Percentiles rank a stretch among this genome's conserved stretches.
Conservation (phyloP, 495 filamentous ascomycete species). For the Penicillium robsamsonii region DNA sequence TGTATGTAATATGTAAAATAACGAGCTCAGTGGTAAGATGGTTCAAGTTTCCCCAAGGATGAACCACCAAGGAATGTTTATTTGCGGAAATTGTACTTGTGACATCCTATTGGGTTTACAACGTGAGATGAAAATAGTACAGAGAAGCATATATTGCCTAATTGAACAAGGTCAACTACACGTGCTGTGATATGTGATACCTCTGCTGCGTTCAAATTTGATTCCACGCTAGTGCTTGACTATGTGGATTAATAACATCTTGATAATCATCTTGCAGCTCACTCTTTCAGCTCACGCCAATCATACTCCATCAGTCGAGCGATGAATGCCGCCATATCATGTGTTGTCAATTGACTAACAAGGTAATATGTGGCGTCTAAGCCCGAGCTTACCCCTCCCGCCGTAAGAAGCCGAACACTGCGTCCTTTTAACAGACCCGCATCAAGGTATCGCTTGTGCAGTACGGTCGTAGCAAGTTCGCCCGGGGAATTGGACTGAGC, state of each 20-base stretch:
- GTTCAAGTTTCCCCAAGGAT: neutral
- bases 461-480: conserved; percentile 65
- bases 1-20: neutral
- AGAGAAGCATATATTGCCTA: too few relatives aligned
- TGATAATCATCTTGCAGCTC: neutral
- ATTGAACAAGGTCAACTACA: neutral
- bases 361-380: conserved; percentile 77
- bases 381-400: conserved; percentile 72
- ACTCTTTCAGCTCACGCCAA: conserved; percentile 65
- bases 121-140: neutral
- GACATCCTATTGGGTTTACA: neutral
- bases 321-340: conserved; percentile 66
- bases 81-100: neutral
- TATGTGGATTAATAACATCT: too few relatives aligned
- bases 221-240: neutral
- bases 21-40: neutral
- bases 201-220: neutral
- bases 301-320: conserved; percentile 66
- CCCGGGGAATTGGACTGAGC: conserved; percentile 25
- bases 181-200: too few relatives aligned
- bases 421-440: conserved; percentile 59
- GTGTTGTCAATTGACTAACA: conserved; percentile 66
- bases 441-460: conserved; percentile 76
- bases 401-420: conserved; percentile 72
- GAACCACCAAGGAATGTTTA: neutral